Conservation (phyloP, 2,329 filamentous ascomycete species). For the Stylonectria norvegica region DNA sequence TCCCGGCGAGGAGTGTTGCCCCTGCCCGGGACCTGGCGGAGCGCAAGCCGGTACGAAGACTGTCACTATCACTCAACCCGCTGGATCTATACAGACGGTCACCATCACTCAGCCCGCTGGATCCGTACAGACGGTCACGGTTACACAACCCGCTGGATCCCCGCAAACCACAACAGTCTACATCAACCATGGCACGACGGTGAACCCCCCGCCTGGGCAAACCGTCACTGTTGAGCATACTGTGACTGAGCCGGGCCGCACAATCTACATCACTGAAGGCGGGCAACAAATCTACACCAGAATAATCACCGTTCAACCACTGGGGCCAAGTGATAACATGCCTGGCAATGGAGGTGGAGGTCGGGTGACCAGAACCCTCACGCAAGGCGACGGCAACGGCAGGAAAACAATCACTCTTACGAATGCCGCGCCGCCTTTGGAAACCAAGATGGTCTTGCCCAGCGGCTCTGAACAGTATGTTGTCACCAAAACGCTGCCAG, state of each 20-base stretch:
- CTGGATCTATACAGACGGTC: slow-evolving; percentile 12
- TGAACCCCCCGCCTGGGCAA: slow-evolving; percentile 18
- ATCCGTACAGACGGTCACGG: slow-evolving; percentile 16
- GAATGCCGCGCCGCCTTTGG: too few species aligned
- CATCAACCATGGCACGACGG: slow-evolving; percentile 16
- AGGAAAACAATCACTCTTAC: slow-evolving; percentile 16
- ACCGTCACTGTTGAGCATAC: slow-evolving; percentile 27
- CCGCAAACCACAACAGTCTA: slow-evolving; percentile 18
- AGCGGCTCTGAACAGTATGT: slow-evolving; percentile 12
- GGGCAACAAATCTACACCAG: slow-evolving; percentile 22
- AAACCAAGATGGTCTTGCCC: too few species aligned
- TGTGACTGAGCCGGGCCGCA: slow-evolving; percentile 22
- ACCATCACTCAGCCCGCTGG: slow-evolving; percentile 15
- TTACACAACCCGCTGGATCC: slow-evolving; percentile 12
- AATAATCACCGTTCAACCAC: slow-evolving; percentile 15
- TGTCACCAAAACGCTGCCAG: slow-evolving; percentile 22
- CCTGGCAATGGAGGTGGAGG: too few species aligned
- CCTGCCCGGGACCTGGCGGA: slow-evolving; percentile 23
- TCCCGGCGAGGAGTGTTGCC: slow-evolving; percentile 26
- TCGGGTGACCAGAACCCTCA: neutral
- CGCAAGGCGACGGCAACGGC: slow-evolving; percentile 13
- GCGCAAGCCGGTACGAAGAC: slow-evolving; percentile 14
- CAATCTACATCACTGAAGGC: slow-evolving; percentile 22
- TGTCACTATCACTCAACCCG: slow-evolving; percentile 27
- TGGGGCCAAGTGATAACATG: too few species aligned